Percentiles rank a stretch among this genome's conserved stretches.
phyloP scores from a whole-genome alignment of 2,329 filamentous ascomycete species.

The Trichophyton equinum region DNA sequence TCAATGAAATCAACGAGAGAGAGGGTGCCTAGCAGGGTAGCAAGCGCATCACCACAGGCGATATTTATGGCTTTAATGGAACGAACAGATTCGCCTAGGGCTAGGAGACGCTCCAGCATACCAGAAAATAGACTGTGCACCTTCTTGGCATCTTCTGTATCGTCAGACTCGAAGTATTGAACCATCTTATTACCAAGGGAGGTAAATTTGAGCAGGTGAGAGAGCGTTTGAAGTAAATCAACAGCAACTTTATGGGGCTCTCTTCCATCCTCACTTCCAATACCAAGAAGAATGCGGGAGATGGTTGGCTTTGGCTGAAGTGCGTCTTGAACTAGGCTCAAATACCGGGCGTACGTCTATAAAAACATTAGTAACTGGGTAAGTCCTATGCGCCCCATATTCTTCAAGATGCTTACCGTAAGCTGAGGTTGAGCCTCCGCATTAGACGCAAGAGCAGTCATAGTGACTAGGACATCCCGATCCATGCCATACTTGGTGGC shows the following conservation, averaged over 20 bases:
- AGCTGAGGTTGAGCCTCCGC: conserved; percentile 68
- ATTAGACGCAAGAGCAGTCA: conserved; percentile 57
- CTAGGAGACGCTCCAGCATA: conserved; percentile 53
- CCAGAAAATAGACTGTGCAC: conserved; percentile 56
- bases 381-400: not conserved
- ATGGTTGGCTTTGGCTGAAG: conserved; percentile 62
- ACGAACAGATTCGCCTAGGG: conserved; percentile 46
- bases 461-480: conserved; percentile 60
- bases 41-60: conserved; percentile 54
- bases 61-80: conserved; percentile 26
- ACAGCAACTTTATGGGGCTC: conserved; percentile 31
- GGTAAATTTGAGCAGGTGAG: conserved; percentile 30
- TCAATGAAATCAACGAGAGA: conserved; percentile 83
- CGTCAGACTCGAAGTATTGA: conserved; percentile 25
- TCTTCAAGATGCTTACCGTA: conserved; percentile 20
- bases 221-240: conserved; percentile 31
- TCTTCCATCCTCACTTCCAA: conserved; percentile 39
- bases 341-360: conserved; percentile 62
- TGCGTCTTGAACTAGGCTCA: conserved; percentile 62
- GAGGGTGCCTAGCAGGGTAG: conserved; percentile 68
- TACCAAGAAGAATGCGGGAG: conserved; percentile 58
- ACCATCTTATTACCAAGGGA: conserved; percentile 30
- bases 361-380: conserved; percentile 8
- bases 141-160: conserved; percentile 48
- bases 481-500: conserved; percentile 78